These are phyloP conservation scores for Nannochloris sp. DNA, from an alignment of 139 green algal species.

Conservation along the genomic window DNA sequence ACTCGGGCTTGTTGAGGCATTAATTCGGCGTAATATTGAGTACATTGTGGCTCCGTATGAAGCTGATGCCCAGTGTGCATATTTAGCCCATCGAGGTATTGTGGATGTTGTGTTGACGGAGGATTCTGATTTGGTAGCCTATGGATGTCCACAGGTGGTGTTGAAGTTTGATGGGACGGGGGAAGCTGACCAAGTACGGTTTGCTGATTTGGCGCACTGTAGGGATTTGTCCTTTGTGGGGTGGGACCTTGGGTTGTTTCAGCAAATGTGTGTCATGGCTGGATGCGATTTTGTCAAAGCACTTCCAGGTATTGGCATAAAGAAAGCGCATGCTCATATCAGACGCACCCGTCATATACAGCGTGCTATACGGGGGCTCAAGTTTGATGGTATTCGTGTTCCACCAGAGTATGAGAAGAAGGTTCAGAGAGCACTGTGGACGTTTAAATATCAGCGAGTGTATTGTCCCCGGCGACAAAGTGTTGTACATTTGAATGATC, in stretches of 20 bases:
- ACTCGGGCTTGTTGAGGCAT: slow-evolving; percentile 60
- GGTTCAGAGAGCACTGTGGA: slow-evolving; percentile 83
- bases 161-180: slow-evolving; percentile 92
- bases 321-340: slow-evolving; percentile 79
- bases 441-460: slow-evolving; percentile 85
- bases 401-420: slow-evolving; percentile 67
- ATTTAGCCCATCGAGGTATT: slow-evolving; percentile 59
- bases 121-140: slow-evolving; percentile 92
- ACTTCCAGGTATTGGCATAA: slow-evolving; percentile 77
- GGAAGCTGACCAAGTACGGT: slow-evolving; percentile 58
- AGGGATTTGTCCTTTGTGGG: slow-evolving; percentile 48
- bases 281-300: slow-evolving; percentile 91
- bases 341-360: slow-evolving; percentile 49
- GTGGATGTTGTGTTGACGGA: slow-evolving; percentile 91
- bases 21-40: slow-evolving; percentile 42
- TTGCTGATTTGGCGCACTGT: slow-evolving; percentile 48
- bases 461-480: slow-evolving; percentile 43
- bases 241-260: slow-evolving; percentile 81
- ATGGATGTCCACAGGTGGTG: slow-evolving; percentile 80
- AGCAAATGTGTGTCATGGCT: slow-evolving; percentile 91
- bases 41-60: slow-evolving; percentile 96
- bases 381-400: slow-evolving; percentile 64
- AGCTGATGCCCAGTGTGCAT: slow-evolving; percentile 92
- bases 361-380: slow-evolving; percentile 45
- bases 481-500: slow-evolving; percentile 58